Conservation (phyloP, 257 asterid genomes). For the Solanum appendiculatum region DNA sequence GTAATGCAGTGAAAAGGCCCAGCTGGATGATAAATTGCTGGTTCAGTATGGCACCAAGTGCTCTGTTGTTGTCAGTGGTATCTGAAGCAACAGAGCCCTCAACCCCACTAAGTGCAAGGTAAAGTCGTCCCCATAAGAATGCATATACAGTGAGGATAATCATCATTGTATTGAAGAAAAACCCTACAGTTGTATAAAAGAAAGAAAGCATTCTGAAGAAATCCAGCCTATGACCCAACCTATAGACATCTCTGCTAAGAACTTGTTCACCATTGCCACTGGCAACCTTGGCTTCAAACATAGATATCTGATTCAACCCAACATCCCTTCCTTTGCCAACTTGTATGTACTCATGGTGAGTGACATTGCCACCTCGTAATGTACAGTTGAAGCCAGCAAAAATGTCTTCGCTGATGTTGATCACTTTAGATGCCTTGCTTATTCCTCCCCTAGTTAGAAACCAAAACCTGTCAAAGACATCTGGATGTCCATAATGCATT, state of each 20-base stretch:
- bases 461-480: slow-evolving; percentile 98
- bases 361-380: slow-evolving; percentile 88
- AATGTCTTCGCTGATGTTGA: slow-evolving; percentile 95
- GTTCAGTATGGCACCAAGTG: slow-evolving; percentile 92
- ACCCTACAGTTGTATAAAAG: slow-evolving; percentile 93
- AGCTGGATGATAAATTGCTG: slow-evolving; percentile 96
- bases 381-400: slow-evolving; percentile 99
- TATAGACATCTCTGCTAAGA: slow-evolving; percentile 87
- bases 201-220: slow-evolving; percentile 98
- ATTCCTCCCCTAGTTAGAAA: slow-evolving; percentile 95
- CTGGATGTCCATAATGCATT: slow-evolving; percentile 99
- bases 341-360: slow-evolving; percentile 97
- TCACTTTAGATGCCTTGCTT: slow-evolving; percentile 97
- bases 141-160: slow-evolving; percentile 87
- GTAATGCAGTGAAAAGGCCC: slow-evolving; percentile 89
- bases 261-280: slow-evolving; percentile 98
- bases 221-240: slow-evolving; percentile 97
- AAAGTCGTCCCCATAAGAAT: slow-evolving; percentile 96
- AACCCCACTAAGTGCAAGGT: slow-evolving; percentile 91
- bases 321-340: slow-evolving; percentile 99
- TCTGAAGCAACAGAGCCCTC: slow-evolving; percentile 51
- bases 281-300: slow-evolving; percentile 98
- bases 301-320: slow-evolving; percentile 87
- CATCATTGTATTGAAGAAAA: slow-evolving; percentile 95
- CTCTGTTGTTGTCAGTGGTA: slow-evolving; percentile 50